A percentile compares a stretch with the other conserved stretches of the same genome.
Evolutionary conservation across 2,329 filamentous ascomycete genomes (phyloP).

Genomic region (Ophiocordyceps australis): DNA sequence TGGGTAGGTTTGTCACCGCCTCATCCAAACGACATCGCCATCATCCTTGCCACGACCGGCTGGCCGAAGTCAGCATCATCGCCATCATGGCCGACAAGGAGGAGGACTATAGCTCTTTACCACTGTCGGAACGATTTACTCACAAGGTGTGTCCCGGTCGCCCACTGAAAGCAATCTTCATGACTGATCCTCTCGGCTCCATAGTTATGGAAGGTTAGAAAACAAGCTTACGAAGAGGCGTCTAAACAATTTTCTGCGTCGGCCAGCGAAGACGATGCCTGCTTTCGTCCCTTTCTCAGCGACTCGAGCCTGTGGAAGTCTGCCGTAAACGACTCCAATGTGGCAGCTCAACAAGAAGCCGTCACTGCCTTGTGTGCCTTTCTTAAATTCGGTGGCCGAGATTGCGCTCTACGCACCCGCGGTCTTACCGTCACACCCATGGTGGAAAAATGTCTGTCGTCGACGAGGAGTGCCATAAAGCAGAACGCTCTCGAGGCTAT

Average conservation of each 20-base stretch:
- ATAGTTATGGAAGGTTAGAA: slow-evolving; percentile 89
- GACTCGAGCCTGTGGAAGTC: slow-evolving; percentile 82
- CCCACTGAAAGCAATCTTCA: too few relatives aligned
- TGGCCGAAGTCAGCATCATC: slow-evolving; percentile 3
- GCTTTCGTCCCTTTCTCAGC: slow-evolving; percentile 72
- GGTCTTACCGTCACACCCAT: slow-evolving; percentile 58
- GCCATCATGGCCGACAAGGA: slow-evolving; percentile 59
- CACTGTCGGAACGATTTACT: slow-evolving; percentile 60
- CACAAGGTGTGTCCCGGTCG: slow-evolving; percentile 54
- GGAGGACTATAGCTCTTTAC: slow-evolving; percentile 66
- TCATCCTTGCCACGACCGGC: slow-evolving; percentile 1
- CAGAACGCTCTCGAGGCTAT: slow-evolving; percentile 72
- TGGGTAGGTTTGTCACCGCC: slow-evolving; percentile 9
- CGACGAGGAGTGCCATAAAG: slow-evolving; percentile 78
- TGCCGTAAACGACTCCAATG: slow-evolving; percentile 85
- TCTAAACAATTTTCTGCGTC: slow-evolving; percentile 72
- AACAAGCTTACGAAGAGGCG: slow-evolving; percentile 85
- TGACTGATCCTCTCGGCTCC: too few relatives aligned
- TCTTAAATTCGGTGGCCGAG: slow-evolving; percentile 71
- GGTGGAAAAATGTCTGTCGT: slow-evolving; percentile 79
- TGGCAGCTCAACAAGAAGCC: slow-evolving; percentile 89
- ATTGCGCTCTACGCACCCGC: slow-evolving; percentile 64
- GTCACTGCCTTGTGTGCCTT: slow-evolving; percentile 79
- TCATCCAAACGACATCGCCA: slow-evolving; percentile 1
- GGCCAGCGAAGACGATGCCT: slow-evolving; percentile 68